Conservation (phyloP, 2,329 filamentous ascomycete species). For the Ramichloridium luteum region DNA sequence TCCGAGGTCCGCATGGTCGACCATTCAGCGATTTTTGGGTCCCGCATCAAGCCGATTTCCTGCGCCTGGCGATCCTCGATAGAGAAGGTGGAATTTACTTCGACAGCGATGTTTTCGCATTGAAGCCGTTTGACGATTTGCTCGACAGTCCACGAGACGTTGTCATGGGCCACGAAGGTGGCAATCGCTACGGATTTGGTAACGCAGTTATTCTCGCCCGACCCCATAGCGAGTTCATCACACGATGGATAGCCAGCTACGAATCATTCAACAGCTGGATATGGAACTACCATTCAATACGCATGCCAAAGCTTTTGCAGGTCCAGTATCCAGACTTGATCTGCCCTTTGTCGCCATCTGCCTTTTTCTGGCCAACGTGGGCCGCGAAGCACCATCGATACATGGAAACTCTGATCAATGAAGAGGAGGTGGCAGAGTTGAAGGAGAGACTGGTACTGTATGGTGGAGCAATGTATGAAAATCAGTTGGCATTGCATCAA, state of each 20-base stretch:
- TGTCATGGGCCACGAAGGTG: slow-evolving; percentile 13
- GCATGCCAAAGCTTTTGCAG: slow-evolving; percentile 6
- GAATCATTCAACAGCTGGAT: slow-evolving; percentile 4
- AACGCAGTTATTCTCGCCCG: slow-evolving; percentile 12
- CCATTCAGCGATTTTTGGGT: slow-evolving; percentile 3
- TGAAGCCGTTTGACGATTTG: slow-evolving; percentile 7
- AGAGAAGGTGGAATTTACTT: slow-evolving; percentile 11
- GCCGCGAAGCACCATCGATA: slow-evolving; percentile 5
- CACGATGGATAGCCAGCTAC: slow-evolving; percentile 8
- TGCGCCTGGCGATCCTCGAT: slow-evolving; percentile 7
- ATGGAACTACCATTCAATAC: slow-evolving; percentile 11
- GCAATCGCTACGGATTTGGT: slow-evolving; percentile 9
- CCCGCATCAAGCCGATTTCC: slow-evolving; percentile 9
- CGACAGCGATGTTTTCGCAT: slow-evolving; percentile 10
- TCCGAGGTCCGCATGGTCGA: neutral
- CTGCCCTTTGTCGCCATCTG: slow-evolving; percentile 8
- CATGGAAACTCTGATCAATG: slow-evolving; percentile 4
- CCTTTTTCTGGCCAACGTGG: slow-evolving; percentile 12
- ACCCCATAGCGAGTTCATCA: slow-evolving; percentile 7
- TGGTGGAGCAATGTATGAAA: slow-evolving; percentile 10
- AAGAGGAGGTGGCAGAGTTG: slow-evolving; percentile 1
- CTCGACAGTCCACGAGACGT: slow-evolving; percentile 5
- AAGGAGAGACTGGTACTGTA: slow-evolving; percentile 3
- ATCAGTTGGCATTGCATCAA: slow-evolving; percentile 8
- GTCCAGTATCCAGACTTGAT: slow-evolving; percentile 6